Conservation (phyloP, 1,284 basidiomycete genomes). For the Phellopilus nigrolimitatus region DNA sequence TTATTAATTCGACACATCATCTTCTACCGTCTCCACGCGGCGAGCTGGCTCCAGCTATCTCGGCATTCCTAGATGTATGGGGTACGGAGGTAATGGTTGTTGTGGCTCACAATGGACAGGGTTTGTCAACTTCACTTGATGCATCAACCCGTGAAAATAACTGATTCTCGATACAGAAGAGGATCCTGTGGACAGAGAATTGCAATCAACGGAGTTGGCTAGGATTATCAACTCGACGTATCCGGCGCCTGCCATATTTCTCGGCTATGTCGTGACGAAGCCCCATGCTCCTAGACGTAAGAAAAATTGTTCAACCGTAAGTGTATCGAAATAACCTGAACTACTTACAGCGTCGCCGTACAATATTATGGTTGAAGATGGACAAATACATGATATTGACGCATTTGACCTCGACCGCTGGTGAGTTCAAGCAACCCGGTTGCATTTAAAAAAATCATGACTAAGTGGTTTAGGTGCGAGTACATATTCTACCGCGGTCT, state of each 20-base stretch:
- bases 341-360: conserved; percentile 68
- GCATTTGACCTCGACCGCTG: conserved; percentile 66
- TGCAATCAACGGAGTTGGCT: conserved; percentile 82
- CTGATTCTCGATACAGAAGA: conserved; percentile 54
- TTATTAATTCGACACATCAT: conserved; percentile 86
- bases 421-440: conserved; percentile 43
- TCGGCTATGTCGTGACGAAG: conserved; percentile 83
- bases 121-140: conserved; percentile 32
- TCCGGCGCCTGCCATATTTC: conserved; percentile 79
- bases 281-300: conserved; percentile 68
- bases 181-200: conserved; percentile 81
- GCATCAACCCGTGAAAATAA: conserved; percentile 8
- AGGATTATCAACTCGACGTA: conserved; percentile 72
- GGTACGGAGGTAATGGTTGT: conserved; percentile 80
- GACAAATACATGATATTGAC: conserved; percentile 71
- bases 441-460: too few relatives aligned
- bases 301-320: conserved; percentile 25
- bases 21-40: conserved; percentile 84
- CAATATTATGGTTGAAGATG: conserved; percentile 74
- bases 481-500: conserved; percentile 83
- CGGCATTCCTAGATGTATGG: conserved; percentile 82
- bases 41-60: conserved; percentile 90
- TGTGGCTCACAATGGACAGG: conserved; percentile 91
- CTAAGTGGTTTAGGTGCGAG: conserved; percentile 65
- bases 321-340: neutral